Conservation (phyloP, 768 basidiomycete species). For the Trametes villosa region DNA sequence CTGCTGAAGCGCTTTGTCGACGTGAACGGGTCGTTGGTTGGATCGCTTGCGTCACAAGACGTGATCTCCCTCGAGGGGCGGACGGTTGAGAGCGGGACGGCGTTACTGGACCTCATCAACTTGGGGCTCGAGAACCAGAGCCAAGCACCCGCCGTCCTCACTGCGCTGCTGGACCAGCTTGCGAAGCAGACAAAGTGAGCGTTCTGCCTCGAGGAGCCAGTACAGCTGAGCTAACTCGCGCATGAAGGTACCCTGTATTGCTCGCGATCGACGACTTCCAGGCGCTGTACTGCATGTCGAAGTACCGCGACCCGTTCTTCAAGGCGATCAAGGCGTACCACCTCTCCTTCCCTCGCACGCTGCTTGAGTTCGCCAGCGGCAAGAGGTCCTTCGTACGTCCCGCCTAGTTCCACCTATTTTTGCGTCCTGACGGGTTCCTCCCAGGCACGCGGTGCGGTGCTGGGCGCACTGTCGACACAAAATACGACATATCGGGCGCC, state of each 20-base stretch:
- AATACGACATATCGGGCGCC: conserved; percentile 62
- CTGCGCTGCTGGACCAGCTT: conserved; percentile 62
- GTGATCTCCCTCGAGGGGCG: conserved; percentile 35
- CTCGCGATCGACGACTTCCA: conserved; percentile 91
- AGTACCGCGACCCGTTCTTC: conserved; percentile 78
- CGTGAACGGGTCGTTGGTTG: conserved; percentile 57
- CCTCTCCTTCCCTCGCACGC: conserved; percentile 73
- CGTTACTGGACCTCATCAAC: conserved; percentile 58
- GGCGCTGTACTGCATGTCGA: conserved; percentile 67
- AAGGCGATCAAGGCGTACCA: conserved; percentile 72
- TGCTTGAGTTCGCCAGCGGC: conserved; percentile 82
- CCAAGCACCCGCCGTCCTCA: conserved; percentile 59
- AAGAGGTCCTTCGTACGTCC: conserved; percentile 64
- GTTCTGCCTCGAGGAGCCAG: not conserved
- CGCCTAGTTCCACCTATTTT: not conserved
- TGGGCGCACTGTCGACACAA: conserved; percentile 70
- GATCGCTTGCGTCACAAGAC: conserved; percentile 41
- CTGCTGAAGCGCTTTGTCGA: conserved; percentile 63
- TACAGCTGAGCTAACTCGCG: not conserved
- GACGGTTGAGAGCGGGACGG: conserved; percentile 50
- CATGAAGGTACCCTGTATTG: conserved; percentile 73
- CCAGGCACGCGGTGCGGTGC: conserved; percentile 70
- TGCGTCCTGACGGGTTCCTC: not conserved
- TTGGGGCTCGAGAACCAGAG: conserved; percentile 58
- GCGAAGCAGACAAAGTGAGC: conserved; percentile 66